Conservation (phyloP, 2,329 filamentous ascomycete genomes). For the Colletotrichum karsti region DNA sequence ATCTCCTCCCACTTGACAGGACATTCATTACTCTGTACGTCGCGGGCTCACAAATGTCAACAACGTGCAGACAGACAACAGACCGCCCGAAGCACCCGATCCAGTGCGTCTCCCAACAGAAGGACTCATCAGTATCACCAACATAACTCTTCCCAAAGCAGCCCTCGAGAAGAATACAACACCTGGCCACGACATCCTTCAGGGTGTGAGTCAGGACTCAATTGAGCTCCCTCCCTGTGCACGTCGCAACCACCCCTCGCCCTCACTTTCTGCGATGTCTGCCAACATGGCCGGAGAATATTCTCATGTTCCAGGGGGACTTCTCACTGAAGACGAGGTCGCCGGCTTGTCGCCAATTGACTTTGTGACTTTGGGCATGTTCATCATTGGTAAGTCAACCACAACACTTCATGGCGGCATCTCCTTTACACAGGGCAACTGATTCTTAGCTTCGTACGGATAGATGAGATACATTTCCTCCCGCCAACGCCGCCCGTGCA, state of each 20-base stretch:
- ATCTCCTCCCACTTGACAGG: no score
- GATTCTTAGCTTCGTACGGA: neutral
- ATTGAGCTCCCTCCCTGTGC: neutral
- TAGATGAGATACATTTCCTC: conserved; percentile 91
- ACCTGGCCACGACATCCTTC: neutral
- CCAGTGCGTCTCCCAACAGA: neutral
- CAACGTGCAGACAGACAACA: no score
- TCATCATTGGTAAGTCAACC: conserved; percentile 69
- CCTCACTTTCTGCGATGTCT: neutral
- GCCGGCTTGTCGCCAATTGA: conserved; percentile 52
- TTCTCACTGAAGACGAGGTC: conserved; percentile 40
- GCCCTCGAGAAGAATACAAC: neutral
- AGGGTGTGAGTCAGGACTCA: neutral
- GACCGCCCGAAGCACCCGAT: no score
- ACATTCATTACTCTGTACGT: no score
- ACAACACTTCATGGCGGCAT: neutral
- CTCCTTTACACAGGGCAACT: neutral
- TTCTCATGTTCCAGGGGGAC: neutral
- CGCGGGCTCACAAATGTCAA: no score
- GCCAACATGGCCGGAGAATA: conserved; percentile 1
- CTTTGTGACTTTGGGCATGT: conserved; percentile 77
- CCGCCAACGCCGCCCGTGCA: conserved; percentile 74
- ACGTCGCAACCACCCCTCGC: neutral
- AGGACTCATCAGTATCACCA: neutral
- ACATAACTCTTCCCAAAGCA: neutral